These are phyloP conservation scores for Pseudogymnoascus sp. DNA, from an alignment of 2,329 filamentous ascomycete genomes.

Conservation along the genomic window DNA sequence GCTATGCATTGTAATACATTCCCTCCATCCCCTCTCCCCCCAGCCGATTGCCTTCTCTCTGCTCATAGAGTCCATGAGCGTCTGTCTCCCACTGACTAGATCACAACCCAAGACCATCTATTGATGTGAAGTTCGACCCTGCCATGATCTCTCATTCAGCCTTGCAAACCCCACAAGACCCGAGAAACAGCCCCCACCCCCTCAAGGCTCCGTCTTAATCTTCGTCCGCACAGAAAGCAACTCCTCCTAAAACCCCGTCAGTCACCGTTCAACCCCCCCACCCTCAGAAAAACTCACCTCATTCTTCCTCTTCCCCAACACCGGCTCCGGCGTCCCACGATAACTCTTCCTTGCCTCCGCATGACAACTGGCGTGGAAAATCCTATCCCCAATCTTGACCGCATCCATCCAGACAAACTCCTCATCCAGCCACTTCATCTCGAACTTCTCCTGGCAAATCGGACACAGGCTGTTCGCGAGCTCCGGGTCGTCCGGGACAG, in stretches of 20 bases:
- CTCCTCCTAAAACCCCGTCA: conserved; percentile 21
- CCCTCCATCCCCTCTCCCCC: neutral
- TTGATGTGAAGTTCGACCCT: neutral
- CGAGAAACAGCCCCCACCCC: neutral
- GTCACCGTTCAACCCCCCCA: neutral
- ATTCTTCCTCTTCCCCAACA: conserved; percentile 67
- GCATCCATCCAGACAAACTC: conserved; percentile 98
- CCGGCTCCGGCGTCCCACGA: conserved; percentile 56
- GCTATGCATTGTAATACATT: conserved; percentile 1
- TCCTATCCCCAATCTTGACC: conserved; percentile 63
- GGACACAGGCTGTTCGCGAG: conserved; percentile 73
- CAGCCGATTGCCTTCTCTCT: neutral
- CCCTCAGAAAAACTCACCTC: conserved; percentile 40
- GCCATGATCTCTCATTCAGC: neutral
- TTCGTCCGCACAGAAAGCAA: conserved; percentile 22
- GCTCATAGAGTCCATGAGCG: too few relatives aligned
- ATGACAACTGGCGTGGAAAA: conserved; percentile 87
- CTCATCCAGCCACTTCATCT: conserved; percentile 84
- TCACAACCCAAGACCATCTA: neutral
- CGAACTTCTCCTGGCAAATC: conserved; percentile 92
- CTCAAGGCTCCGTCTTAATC: conserved; percentile 23
- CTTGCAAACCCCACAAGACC: neutral
- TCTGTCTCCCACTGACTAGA: neutral
- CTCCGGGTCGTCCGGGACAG: conserved; percentile 69
- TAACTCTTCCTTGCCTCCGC: conserved; percentile 59